A percentile compares a stretch with the other conserved stretches of the same genome.
phyloP scores from a whole-genome alignment of 345 rosid species.

The Zanthoxylum bungeanum region DNA sequence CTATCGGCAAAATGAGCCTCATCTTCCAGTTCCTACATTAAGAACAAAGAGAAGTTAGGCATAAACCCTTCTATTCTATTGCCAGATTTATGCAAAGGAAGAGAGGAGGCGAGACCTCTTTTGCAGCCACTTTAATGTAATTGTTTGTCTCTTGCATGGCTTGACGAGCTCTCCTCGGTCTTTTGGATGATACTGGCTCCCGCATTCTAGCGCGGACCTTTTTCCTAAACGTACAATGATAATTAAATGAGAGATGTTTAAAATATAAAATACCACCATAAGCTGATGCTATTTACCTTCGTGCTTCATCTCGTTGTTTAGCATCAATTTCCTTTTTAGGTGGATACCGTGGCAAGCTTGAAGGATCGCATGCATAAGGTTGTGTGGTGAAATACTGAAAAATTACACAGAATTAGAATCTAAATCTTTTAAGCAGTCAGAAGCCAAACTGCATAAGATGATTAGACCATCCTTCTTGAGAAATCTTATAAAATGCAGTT shows the following conservation, averaged over 20 bases:
- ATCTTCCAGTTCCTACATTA: constrained; percentile 39
- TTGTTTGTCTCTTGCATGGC: constrained; percentile 31
- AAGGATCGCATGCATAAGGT: constrained; percentile 70
- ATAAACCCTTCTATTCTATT: not conserved
- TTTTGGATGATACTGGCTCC: constrained; percentile 44
- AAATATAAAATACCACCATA: no score
- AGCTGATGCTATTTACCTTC: constrained; percentile 34
- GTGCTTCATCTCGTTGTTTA: constrained; percentile 53
- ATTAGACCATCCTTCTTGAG: not conserved
- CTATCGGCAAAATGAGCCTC: constrained; percentile 16
- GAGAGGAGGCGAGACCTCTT: constrained; percentile 33
- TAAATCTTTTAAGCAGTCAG: not conserved
- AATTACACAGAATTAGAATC: constrained; percentile 1
- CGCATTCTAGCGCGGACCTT: constrained; percentile 37
- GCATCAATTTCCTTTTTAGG: constrained; percentile 84
- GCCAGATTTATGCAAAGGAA: not conserved
- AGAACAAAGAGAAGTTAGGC: not conserved
- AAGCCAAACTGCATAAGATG: not conserved
- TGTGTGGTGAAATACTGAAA: constrained; percentile 53
- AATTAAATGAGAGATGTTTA: not conserved
- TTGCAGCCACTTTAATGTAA: constrained; percentile 25
- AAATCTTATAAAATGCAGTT: not conserved
- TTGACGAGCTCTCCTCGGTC: constrained; percentile 38
- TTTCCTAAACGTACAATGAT: constrained; percentile 40
- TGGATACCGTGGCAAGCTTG: constrained; percentile 67